These are phyloP conservation scores for Pseudonitzschia multiseries DNA, from an alignment of 108 stramenopile species.

Conservation along the genomic window DNA sequence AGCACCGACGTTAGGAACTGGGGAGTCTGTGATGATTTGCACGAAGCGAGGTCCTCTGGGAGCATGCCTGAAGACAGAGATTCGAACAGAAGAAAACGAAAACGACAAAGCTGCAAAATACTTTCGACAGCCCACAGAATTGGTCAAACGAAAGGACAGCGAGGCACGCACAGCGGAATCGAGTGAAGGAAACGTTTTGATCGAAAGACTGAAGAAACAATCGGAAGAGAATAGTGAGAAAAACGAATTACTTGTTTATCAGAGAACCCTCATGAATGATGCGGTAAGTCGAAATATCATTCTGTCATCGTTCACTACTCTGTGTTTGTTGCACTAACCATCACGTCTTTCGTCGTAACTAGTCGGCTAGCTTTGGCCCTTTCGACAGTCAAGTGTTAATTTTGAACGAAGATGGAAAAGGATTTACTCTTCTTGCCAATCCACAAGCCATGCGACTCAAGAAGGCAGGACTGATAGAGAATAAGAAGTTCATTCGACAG, in stretches of 20 bases:
- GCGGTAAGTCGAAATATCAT: conserved; percentile 32
- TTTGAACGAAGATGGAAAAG: conserved; percentile 71
- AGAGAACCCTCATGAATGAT: conserved; percentile 77
- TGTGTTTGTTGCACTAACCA: background rate
- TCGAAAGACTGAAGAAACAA: conserved; percentile 64
- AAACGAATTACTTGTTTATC: conserved; percentile 64
- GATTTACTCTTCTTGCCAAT: conserved; percentile 71
- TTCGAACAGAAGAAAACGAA: conserved; percentile 71
- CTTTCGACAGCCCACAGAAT: conserved; percentile 55
- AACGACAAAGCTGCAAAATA: conserved; percentile 79
- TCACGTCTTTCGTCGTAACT: background rate
- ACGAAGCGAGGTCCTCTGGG: conserved; percentile 81
- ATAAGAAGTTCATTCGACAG: conserved; percentile 72
- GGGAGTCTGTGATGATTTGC: conserved; percentile 81
- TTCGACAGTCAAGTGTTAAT: conserved; percentile 77
- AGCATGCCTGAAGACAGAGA: conserved; percentile 67
- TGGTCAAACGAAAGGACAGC: conserved; percentile 45
- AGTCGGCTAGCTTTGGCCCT: conserved; percentile 76
- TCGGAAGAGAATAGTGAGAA: conserved; percentile 77
- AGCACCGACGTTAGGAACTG: conserved; percentile 81
- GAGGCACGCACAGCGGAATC: conserved; percentile 29
- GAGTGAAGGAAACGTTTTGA: conserved; percentile 63
- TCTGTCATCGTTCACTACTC: background rate
- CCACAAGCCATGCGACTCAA: conserved; percentile 85
- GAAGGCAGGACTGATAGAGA: conserved; percentile 76